phyloP scores from a whole-genome alignment of 1,284 basidiomycete genomes.

The Rhodotorula sp. region DNA sequence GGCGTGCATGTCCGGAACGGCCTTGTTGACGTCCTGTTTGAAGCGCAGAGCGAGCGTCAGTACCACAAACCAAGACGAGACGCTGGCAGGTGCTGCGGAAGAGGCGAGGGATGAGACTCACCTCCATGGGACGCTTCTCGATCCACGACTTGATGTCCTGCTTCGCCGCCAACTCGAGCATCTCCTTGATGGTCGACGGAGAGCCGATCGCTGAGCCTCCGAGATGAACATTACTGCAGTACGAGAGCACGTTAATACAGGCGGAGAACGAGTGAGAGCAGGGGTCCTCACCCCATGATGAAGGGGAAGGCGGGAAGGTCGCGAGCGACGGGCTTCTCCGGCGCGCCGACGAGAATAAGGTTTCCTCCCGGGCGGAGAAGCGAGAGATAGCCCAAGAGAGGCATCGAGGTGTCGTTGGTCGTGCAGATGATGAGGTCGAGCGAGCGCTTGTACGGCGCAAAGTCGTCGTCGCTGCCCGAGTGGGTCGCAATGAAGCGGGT shows the following conservation, averaged over 20 bases:
- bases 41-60: background rate
- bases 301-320: conserved; percentile 45
- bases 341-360: conserved; percentile 50
- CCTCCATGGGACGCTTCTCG: conserved; percentile 52
- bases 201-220: conserved; percentile 48
- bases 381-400: conserved; percentile 48
- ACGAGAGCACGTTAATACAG: background rate
- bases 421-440: conserved; percentile 55
- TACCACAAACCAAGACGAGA: too few species aligned
- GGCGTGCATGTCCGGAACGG: conserved; percentile 48
- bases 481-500: conserved; percentile 49
- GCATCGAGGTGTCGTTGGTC: conserved; percentile 51
- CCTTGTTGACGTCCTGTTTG: conserved; percentile 46
- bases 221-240: conserved; percentile 42
- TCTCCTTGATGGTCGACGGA: conserved; percentile 50
- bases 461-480: conserved; percentile 43
- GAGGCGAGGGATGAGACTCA: background rate
- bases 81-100: too few species aligned
- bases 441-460: conserved; percentile 46
- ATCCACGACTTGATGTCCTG: conserved; percentile 51
- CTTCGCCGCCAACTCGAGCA: conserved; percentile 50
- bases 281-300: conserved; percentile 37
- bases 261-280: background rate
- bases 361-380: conserved; percentile 52
- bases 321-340: conserved; percentile 32